Evolutionary conservation across 305 asterid genomes (phyloP), one percentile per base, ranked within the genome.

Genomic region (Rubia tinctorum): DNA sequence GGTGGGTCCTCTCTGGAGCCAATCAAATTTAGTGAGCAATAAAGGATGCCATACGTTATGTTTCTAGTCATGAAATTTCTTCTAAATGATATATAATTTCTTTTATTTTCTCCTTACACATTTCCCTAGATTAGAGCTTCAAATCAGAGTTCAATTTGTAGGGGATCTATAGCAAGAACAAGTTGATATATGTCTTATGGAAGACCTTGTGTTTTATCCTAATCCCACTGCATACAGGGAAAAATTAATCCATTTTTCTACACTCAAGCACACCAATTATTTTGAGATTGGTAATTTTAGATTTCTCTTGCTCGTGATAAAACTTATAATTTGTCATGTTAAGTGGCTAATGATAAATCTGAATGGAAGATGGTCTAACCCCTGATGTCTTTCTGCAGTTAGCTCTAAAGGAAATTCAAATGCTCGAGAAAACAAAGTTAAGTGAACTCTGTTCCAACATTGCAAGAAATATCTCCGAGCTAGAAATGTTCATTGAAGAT

Each of bases 401-500:
- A 80, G 96, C 97, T 39, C 71, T 95, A 75, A 95, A 95, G 86
- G 98, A 97, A 74, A 92, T 96, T 81, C 99, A 95, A 80, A 88
- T 95, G 70, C 91, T 95, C 27, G 99, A 95, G 88, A 98, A 95
- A 77, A 95, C 98, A 65, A 95, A 90, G 83, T 88, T 95, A 69
- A 95, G 99, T 63, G 99, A 95, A 86, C 96, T 95, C 68, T 97
- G 98, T 71, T 92, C 99, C 39, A 89, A 84, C 79, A 95, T 92
- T 75, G 97, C 99, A 34, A 89, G 99, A 86, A 95, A 92, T 89
- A 98, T 95, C 83, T 95, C 99, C 15, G 99, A 95, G 88, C 80
- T 92, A 34, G 99, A 95, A 81, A 95, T 95, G 99, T 95, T 95
- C 79, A 95, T 98, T n/a, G 99, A 95, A 86, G 99, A 95, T 69